These are phyloP conservation scores for Thecaphora thlaspeos DNA, from an alignment of 1,284 basidiomycete species.

Conservation along the genomic window DNA sequence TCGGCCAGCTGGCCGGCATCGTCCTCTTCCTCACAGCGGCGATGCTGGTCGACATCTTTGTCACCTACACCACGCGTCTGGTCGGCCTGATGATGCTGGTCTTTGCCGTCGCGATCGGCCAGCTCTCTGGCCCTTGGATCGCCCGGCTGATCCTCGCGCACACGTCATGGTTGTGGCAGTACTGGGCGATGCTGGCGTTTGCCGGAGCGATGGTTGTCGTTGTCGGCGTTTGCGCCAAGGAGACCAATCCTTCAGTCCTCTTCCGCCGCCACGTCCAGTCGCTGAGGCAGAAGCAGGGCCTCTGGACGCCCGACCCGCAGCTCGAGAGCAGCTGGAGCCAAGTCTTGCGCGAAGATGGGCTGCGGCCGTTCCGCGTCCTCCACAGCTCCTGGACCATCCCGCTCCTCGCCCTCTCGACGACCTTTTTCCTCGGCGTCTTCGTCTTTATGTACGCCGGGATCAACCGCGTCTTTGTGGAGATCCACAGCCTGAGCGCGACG, in stretches of 20 bases:
- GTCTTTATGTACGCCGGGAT: constrained; percentile 12
- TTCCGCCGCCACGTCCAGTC: constrained; percentile 24
- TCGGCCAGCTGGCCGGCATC: constrained; percentile 23
- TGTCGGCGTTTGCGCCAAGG: constrained; percentile 14
- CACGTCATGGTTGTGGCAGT: constrained; percentile 33
- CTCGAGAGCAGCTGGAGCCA: constrained; percentile 6
- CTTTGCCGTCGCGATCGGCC: constrained; percentile 11
- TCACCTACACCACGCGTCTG: constrained; percentile 17
- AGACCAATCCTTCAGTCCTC: constrained; percentile 20
- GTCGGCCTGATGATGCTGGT: constrained; percentile 14
- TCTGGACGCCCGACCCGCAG: constrained; percentile 38
- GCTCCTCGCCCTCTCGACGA: constrained; percentile 6
- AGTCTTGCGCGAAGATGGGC: constrained; percentile 12
- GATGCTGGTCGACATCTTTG: constrained; percentile 28
- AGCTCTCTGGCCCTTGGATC: constrained; percentile 39
- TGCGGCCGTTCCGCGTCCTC: constrained; percentile 17
- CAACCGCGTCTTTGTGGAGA: not conserved
- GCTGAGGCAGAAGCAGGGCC: constrained; percentile 10
- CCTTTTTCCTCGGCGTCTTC: constrained; percentile 18
- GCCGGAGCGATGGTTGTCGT: constrained; percentile 23
- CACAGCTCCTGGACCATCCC: constrained; percentile 16
- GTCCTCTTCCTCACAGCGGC: constrained; percentile 18
- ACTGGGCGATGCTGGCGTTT: constrained; percentile 31
- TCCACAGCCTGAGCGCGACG: constrained; percentile 1
- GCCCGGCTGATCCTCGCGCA: constrained; percentile 16